These are phyloP conservation scores for Vachellia collinsii DNA, from an alignment of 306 rosid species.

Conservation along the genomic window DNA sequence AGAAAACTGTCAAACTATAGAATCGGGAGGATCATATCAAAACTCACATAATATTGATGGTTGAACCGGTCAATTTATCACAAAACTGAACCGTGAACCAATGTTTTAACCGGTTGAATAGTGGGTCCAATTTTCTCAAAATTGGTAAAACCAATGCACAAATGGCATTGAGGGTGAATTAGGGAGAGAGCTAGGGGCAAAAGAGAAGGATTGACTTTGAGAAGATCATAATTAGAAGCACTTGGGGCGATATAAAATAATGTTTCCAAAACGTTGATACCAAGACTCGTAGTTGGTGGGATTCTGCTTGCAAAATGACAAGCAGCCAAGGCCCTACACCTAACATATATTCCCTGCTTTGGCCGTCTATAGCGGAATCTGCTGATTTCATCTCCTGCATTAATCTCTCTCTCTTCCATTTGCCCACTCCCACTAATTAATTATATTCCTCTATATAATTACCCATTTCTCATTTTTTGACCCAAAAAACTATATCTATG, in stretches of 20 bases:
- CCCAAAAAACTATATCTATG: no score
- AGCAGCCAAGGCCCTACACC: slow-evolving; percentile 37
- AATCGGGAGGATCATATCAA: no score
- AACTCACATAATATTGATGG: no score
- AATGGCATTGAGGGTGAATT: slow-evolving; percentile 35
- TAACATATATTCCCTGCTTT: background rate
- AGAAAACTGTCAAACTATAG: no score
- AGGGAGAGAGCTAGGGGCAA: slow-evolving; percentile 34
- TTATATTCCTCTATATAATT: background rate
- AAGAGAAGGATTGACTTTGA: slow-evolving; percentile 40
- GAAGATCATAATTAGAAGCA: slow-evolving; percentile 39
- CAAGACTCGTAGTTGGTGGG: slow-evolving; percentile 45
- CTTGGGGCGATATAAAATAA: slow-evolving; percentile 43
- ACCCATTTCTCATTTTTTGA: slow-evolving; percentile 10
- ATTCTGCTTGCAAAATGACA: slow-evolving; percentile 62
- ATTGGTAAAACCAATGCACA: background rate
- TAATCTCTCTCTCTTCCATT: no score
- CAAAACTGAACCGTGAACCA: no score
- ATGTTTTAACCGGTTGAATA: no score
- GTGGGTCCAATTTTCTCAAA: no score
- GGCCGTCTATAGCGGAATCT: slow-evolving; percentile 67
- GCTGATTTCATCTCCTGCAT: slow-evolving; percentile 71
- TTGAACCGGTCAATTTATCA: no score
- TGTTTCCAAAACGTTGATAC: slow-evolving; percentile 49
- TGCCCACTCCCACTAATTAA: background rate